Conservation (phyloP, 805 yeast species). For the Candida ficus region DNA sequence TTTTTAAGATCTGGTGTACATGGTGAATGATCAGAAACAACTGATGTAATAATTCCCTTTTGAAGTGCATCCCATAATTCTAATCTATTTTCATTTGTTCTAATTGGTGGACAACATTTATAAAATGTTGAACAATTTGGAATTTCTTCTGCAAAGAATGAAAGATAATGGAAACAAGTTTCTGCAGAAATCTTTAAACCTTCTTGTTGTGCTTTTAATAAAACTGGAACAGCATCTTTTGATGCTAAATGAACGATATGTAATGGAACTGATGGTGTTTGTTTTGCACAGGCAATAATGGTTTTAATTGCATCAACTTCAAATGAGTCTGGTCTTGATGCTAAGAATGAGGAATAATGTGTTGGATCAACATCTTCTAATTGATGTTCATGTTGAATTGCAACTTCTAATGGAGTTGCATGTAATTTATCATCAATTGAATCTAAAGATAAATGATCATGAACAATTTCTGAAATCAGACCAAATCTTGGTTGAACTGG, state of each 20-base stretch:
- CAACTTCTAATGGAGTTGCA: constrained; percentile 36
- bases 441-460: constrained; percentile 21
- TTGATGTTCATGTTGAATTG: constrained; percentile 35
- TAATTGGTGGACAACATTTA: constrained; percentile 94
- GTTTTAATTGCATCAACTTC: constrained; percentile 81
- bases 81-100: constrained; percentile 66
- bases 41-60: constrained; percentile 65
- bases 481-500: constrained; percentile 59
- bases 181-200: constrained; percentile 74
- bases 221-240: constrained; percentile 71
- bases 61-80: constrained; percentile 75
- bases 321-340: constrained; percentile 83
- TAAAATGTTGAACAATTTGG: constrained; percentile 74
- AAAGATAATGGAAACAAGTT: constrained; percentile 89
- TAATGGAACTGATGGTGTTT: constrained; percentile 56
- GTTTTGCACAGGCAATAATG: constrained; percentile 57
- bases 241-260: constrained; percentile 93
- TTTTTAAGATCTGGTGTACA: constrained; percentile 90
- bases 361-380: constrained; percentile 30
- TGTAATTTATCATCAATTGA: constrained; percentile 3
- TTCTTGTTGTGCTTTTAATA: constrained; percentile 55
- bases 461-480: constrained; percentile 28
- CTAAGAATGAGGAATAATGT: constrained; percentile 27
- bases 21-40: constrained; percentile 94
- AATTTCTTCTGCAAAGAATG: constrained; percentile 72